Conservation (phyloP, 495 filamentous ascomycete genomes). For the Lepraria neglecta region DNA sequence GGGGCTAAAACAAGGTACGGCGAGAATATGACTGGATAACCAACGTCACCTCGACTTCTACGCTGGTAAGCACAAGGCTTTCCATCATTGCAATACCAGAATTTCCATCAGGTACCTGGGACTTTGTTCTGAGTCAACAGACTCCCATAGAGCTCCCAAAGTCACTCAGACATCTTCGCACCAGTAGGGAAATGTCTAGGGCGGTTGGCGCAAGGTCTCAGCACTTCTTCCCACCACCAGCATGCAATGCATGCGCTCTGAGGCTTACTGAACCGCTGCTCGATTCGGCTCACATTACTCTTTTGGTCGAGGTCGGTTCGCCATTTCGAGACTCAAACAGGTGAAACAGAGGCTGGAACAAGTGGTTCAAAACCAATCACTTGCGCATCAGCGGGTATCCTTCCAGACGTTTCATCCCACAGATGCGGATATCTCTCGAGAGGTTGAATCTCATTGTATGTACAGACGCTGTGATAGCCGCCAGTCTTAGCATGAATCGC, state of each 20-base stretch:
- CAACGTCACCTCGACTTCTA: slow-evolving; percentile 22
- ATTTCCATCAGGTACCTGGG: slow-evolving; percentile 6
- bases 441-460: slow-evolving; percentile 5
- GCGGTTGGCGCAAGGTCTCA: slow-evolving; percentile 13
- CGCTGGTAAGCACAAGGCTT: slow-evolving; percentile 12
- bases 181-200: neutral
- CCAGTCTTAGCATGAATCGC: neutral
- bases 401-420: slow-evolving; percentile 13
- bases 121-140: neutral
- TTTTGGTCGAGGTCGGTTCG: slow-evolving; percentile 7
- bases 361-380: slow-evolving; percentile 7
- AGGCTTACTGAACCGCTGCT: neutral
- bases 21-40: slow-evolving; percentile 23
- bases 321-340: neutral
- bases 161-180: slow-evolving; percentile 7
- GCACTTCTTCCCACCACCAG: neutral
- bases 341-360: slow-evolving; percentile 8
- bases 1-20: slow-evolving; percentile 25
- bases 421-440: slow-evolving; percentile 7
- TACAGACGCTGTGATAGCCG: slow-evolving; percentile 15
- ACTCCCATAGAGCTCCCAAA: slow-evolving; percentile 2
- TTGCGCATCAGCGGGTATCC: slow-evolving; percentile 19
- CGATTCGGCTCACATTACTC: slow-evolving; percentile 3
- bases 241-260: slow-evolving; percentile 4
- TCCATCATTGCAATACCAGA: slow-evolving; percentile 3